Evolutionary conservation across 2,329 filamentous ascomycete genomes (phyloP), one percentile per base, ranked within the genome.

Genomic region (Aspergillus neoniger): DNA sequence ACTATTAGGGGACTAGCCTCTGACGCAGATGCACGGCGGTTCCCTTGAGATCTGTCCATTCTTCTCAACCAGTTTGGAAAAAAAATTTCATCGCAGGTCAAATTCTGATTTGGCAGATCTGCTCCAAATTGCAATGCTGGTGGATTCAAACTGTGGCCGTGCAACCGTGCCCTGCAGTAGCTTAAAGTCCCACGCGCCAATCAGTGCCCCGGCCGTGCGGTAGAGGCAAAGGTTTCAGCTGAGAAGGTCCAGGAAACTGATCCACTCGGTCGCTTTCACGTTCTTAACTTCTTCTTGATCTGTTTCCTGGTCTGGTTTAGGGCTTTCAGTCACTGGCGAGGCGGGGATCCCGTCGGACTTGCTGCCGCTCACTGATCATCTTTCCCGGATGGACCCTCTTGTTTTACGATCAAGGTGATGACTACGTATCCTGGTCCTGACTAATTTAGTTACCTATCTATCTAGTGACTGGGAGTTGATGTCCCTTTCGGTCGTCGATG

Each of bases 141-240:
- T 58, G 59, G 50, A 38, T 55, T 61, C 55, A 23, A 17, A 51
- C 32, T 32, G 60, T 59, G 60, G 57, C 60, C 60, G 57, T 62
- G 60, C 60, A 59, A 50, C 47, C 47, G 47, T 50, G 47, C 47
- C 47, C 53, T 55, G 41, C 39, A 55, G 53, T 43, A 55, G 55
- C 12, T 57, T 57, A 57, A 50, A 41, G 12, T n/a, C 30, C 23
- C 12, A 8, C 36, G n/a, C 30, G 23, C 49, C 57, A 52, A 59
- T 55, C 38, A 47, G 48, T n/a, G 23, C 36, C 19, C 36, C 36
- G 28, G 36, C 17, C 17, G 23, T 49, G 59, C 48, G 30, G 43
- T 48, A 19, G 49, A 39, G 53, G 60, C 52, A 52, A 57, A 36
- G 36, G 47, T 53, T 62, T 62, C 60, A 62, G 60, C 60, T 62